Percentiles rank a stretch among this genome's conserved stretches.
Conservation (phyloP, 2,329 filamentous ascomycete species). For the Clonostachys rhizophaga region DNA sequence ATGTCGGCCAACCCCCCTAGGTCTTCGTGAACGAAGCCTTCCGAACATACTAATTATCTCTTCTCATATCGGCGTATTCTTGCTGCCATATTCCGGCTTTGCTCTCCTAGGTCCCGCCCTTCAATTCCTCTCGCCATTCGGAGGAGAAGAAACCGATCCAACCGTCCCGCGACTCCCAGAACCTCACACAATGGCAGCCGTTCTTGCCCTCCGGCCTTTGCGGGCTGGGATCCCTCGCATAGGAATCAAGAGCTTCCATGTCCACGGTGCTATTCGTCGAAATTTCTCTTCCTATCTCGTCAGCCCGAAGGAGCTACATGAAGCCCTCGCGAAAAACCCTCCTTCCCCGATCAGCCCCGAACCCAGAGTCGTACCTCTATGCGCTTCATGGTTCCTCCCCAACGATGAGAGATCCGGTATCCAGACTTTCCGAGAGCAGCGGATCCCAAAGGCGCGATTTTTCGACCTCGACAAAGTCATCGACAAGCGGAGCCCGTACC, state of each 20-base stretch:
- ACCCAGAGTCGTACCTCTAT: constrained; percentile 81
- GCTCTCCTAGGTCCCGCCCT: too few species aligned
- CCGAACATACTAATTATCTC: too few species aligned
- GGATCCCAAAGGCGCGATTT: constrained; percentile 87
- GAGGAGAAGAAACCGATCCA: too few species aligned
- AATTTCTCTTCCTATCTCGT: constrained; percentile 79
- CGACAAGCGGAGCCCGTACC: constrained; percentile 82
- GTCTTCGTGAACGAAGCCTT: too few species aligned
- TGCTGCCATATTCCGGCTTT: too few species aligned
- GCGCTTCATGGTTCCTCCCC: constrained; percentile 93
- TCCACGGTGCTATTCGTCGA: constrained; percentile 13
- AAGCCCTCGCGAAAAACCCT: constrained; percentile 78
- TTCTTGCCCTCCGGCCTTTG: constrained; percentile 34
- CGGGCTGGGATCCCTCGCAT: constrained; percentile 29
- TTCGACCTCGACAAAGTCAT: constrained; percentile 94
- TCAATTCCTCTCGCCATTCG: too few species aligned
- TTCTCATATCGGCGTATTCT: too few species aligned
- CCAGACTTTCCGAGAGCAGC: constrained; percentile 73
- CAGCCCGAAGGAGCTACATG: constrained; percentile 74
- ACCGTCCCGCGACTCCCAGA: background rate
- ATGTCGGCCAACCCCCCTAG: too few species aligned
- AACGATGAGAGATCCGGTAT: constrained; percentile 83
- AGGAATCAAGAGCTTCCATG: constrained; percentile 20
- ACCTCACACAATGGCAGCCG: constrained; percentile 32
- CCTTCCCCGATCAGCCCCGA: constrained; percentile 75